Base-by-base conservation (phyloP, 1,139 yeast species). In the Candida tetrigidarum region DNA sequence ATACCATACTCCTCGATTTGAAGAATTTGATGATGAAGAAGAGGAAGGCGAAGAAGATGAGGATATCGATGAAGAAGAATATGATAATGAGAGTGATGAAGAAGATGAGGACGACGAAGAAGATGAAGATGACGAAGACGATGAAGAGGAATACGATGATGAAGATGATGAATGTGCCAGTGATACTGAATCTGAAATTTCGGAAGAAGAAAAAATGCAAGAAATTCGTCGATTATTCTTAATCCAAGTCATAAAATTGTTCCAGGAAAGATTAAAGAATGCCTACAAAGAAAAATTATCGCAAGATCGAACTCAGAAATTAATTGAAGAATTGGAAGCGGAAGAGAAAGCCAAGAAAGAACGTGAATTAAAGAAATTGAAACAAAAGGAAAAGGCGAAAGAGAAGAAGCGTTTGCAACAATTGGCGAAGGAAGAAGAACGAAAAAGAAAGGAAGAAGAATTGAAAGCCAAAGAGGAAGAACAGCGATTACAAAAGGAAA, bases 181-280 rank as follows among this genome's bases (percentile, higher is more conserved):
- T 47, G 74, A 69, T 47, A 65, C 69, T 2, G 77, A 68, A 42
- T 63, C 68, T 15, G 78, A 77, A 45, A 69, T 80, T 14, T 76
- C 81, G 8, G 87, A 84, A 50, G 85, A 81, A 52, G 86, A 80
- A 51, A 78, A 89, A 46, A 69, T 86, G 63, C 85, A 82, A 52
- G 96, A 89, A 60, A 84, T 92, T 23, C 83, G 90, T 37, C 81
- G 86, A 39, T 75, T 88, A 67, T 80, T 90, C 50, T 87, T 87
- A 55, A 78, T 86, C 50, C 57, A 89, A 52, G 86, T 90, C 1
- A 85, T 92, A 11, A 80, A 86, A 46, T 71, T 88, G 55, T 78
- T 89, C 56, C 91, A 86, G 57, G 83, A 80, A 54, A 75, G 90
- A 44, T 80, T 90, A 34, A 75, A 86, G 59, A 78, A 73, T 46